Conservation (phyloP, 2,329 filamentous ascomycete species). For the Didymella pomorum region DNA sequence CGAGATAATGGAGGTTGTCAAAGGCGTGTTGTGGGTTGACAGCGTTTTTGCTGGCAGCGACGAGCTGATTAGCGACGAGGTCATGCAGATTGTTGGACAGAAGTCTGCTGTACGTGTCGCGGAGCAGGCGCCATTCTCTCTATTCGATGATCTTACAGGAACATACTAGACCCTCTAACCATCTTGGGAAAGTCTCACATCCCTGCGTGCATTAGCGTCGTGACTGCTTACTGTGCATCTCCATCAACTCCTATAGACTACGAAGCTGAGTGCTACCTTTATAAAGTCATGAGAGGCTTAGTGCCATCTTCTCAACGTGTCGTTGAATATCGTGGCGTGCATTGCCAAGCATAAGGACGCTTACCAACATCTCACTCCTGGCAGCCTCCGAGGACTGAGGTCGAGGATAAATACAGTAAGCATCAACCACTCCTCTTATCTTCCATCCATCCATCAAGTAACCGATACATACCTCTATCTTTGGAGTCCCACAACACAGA, state of each 20-base stretch:
- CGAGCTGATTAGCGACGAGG: conserved; percentile 35
- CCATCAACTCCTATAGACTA: not conserved
- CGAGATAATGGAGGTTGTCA: conserved; percentile 35
- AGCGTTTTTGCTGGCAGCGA: conserved; percentile 36
- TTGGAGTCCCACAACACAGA: not conserved
- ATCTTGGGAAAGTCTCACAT: not conserved
- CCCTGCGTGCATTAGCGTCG: conserved; percentile 8
- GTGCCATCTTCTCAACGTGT: not conserved
- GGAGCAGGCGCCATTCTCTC: not conserved
- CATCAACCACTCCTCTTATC: not conserved
- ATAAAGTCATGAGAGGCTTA: not conserved
- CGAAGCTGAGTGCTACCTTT: not conserved
- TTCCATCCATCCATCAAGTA: too few relatives aligned
- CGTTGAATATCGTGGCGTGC: not conserved
- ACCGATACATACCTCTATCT: too few relatives aligned
- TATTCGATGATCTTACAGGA: not conserved
- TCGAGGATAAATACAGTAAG: not conserved
- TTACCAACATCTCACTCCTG: not conserved
- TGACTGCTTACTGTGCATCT: conserved; percentile 1
- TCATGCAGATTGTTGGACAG: conserved; percentile 34
- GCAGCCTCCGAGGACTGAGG: not conserved
- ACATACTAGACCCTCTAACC: not conserved
- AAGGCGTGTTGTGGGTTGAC: conserved; percentile 43
- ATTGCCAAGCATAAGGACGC: not conserved
- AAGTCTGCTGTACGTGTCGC: not conserved